Conservation (phyloP, 805 yeast genomes). For the Pichia kluyveri region DNA sequence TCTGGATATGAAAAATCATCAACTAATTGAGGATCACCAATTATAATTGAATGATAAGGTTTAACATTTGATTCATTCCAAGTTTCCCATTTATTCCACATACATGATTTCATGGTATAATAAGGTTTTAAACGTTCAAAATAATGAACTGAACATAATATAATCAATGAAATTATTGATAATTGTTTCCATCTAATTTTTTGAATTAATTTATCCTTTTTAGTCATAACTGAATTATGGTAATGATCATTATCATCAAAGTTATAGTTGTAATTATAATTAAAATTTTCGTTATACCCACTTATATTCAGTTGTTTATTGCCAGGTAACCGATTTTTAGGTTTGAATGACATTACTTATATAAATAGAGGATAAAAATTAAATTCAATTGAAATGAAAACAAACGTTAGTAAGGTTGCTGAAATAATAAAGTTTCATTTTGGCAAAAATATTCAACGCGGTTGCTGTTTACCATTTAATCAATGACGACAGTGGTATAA, state of each 20-base stretch:
- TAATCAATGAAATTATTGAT: constrained; percentile 23
- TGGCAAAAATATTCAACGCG: too few species aligned
- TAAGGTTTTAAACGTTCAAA: constrained; percentile 46
- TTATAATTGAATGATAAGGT: constrained; percentile 29
- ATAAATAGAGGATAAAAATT: too few species aligned
- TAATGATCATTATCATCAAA: too few species aligned
- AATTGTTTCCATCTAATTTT: constrained; percentile 15
- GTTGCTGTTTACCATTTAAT: too few species aligned
- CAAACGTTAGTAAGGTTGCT: too few species aligned
- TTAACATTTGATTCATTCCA: constrained; percentile 31
- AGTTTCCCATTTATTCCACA: constrained; percentile 61
- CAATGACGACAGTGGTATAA: too few species aligned
- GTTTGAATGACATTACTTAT: not conserved
- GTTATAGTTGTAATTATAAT: not conserved
- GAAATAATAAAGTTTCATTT: too few species aligned
- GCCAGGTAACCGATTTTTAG: not conserved
- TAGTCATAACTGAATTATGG: not conserved
- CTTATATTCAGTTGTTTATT: constrained; percentile 1
- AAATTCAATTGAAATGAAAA: too few species aligned
- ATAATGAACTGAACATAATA: constrained; percentile 40
- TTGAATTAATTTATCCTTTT: not conserved
- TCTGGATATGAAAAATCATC: constrained; percentile 85
- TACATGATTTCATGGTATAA: constrained; percentile 36
- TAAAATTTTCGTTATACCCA: not conserved
- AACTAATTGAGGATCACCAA: constrained; percentile 93